Conservation (phyloP, 2,329 filamentous ascomycete genomes). For the Colletotrichum cereale region DNA sequence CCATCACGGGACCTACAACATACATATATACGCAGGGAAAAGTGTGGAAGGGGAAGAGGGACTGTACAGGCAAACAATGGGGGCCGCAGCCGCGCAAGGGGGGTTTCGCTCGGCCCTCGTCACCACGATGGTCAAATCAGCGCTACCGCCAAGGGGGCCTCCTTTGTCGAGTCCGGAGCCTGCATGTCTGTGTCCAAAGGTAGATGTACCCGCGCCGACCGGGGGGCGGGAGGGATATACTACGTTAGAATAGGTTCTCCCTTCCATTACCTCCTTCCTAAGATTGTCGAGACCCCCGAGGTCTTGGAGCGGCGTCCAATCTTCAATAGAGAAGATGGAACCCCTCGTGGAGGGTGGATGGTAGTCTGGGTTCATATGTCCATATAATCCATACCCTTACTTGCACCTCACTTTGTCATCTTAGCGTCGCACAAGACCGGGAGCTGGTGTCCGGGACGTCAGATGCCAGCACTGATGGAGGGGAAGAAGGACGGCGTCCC, state of each 20-base stretch:
- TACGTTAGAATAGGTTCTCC: background rate
- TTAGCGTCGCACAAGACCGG: background rate
- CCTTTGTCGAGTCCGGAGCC: constrained; percentile 2
- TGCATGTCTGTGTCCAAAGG: constrained; percentile 1
- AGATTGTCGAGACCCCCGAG: background rate
- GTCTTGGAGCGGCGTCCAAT: constrained; percentile 22
- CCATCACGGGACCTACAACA: constrained; percentile 29
- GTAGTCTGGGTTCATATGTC: constrained; percentile 16
- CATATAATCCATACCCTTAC: constrained; percentile 4
- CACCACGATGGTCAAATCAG: background rate
- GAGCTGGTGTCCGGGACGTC: background rate
- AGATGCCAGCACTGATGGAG: constrained; percentile 3
- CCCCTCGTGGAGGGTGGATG: constrained; percentile 9
- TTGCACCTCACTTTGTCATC: background rate
- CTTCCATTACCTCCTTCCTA: background rate
- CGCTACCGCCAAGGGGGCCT: background rate
- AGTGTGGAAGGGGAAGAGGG: background rate
- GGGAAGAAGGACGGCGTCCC: background rate
- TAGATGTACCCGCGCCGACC: background rate
- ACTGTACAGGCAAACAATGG: background rate
- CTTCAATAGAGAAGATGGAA: constrained; percentile 5
- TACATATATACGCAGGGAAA: constrained; percentile 23
- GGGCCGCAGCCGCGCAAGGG: background rate
- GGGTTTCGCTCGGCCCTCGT: background rate
- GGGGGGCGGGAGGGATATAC: background rate